A percentile compares a stretch with the other conserved stretches of the same genome.
Conservation (phyloP, 768 basidiomycete species). For the Amanita fuliginea region DNA sequence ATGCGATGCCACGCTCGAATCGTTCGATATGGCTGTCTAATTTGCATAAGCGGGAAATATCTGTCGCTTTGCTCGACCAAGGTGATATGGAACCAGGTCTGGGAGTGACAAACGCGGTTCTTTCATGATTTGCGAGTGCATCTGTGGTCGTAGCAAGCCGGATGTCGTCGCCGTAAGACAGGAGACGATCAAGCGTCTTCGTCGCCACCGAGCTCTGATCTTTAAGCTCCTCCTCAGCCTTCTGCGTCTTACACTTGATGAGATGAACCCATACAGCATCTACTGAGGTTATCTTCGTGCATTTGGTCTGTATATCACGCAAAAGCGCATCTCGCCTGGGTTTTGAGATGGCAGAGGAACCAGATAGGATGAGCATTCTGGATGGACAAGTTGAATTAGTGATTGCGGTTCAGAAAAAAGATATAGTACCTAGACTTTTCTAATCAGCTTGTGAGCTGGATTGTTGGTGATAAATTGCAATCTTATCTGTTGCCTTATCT, state of each 20-base stretch:
- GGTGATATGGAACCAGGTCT: conserved; percentile 90
- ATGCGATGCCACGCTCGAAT: conserved; percentile 76
- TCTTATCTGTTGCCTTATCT: conserved; percentile 28
- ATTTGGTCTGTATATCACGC: conserved; percentile 38
- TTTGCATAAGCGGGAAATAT: conserved; percentile 83
- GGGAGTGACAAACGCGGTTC: conserved; percentile 67
- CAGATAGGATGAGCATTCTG: conserved; percentile 68
- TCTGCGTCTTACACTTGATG: conserved; percentile 46
- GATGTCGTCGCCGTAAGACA: conserved; percentile 79
- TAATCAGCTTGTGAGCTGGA: too few relatives aligned
- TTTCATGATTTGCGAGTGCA: conserved; percentile 22
- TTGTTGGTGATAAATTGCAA: neutral
- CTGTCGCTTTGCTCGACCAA: conserved; percentile 98
- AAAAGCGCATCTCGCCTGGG: conserved; percentile 64
- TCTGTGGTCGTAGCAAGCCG: conserved; percentile 32
- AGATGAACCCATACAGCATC: conserved; percentile 86
- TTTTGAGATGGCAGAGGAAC: conserved; percentile 64
- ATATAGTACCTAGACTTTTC: too few relatives aligned
- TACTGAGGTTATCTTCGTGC: conserved; percentile 48
- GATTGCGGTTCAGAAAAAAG: neutral
- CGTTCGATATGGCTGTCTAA: conserved; percentile 64
- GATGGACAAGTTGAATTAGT: neutral
- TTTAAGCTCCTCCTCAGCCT: conserved; percentile 35
- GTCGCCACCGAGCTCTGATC: conserved; percentile 32
- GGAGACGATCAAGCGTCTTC: conserved; percentile 51